Evolutionary conservation across 2,329 filamentous ascomycete genomes (phyloP).

Genomic region (Massarina eburnea): DNA sequence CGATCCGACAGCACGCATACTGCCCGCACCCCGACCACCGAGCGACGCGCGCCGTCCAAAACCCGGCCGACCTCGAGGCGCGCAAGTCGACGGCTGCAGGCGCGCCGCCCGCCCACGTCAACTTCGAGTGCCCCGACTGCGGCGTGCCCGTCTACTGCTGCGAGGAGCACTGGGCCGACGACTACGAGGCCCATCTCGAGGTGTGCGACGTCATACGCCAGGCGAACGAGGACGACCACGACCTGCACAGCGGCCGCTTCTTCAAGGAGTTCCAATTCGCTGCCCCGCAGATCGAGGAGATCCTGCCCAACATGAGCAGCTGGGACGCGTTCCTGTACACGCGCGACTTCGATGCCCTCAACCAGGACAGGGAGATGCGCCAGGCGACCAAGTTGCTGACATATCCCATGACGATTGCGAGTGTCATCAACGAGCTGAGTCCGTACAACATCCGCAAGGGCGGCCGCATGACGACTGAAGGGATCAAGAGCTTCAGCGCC

Average conservation of each 20-base stretch:
- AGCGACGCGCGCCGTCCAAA: conserved; percentile 68
- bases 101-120: conserved; percentile 75
- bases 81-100: conserved; percentile 57
- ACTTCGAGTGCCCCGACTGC: conserved; percentile 95
- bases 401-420: conserved; percentile 89
- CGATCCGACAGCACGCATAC: conserved; percentile 89
- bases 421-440: conserved; percentile 89
- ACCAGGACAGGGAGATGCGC: conserved; percentile 85
- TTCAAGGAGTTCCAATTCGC: conserved; percentile 96
- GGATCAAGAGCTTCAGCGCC: conserved; percentile 89
- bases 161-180: conserved; percentile 92
- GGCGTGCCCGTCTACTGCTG: conserved; percentile 92
- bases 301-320: conserved; percentile 94
- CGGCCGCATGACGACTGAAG: conserved; percentile 79
- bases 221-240: conserved; percentile 98
- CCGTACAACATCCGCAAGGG: conserved; percentile 80
- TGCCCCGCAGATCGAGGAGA: conserved; percentile 85
- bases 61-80: conserved; percentile 65
- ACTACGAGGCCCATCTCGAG: conserved; percentile 90
- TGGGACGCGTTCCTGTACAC: conserved; percentile 98
- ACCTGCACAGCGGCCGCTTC: conserved; percentile 83
- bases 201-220: conserved; percentile 89
- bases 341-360: conserved; percentile 85
- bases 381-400: conserved; percentile 92
- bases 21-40: conserved; percentile 90